These are phyloP conservation scores for Dictyostelium firmibasis DNA, from an alignment of 78 protist species.

Conservation along the genomic window DNA sequence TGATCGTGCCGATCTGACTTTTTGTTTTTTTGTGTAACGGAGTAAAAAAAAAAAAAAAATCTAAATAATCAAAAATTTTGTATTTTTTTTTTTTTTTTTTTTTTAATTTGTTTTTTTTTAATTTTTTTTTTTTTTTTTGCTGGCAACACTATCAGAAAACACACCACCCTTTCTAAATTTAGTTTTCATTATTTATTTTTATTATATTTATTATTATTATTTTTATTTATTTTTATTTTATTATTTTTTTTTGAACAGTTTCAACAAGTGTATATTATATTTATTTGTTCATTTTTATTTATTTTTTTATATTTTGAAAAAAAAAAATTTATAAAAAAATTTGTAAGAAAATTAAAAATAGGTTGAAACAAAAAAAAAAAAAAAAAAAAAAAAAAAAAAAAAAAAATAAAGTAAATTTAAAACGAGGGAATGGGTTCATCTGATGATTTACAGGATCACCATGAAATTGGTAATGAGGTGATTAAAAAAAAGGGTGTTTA, in stretches of 20 bases:
- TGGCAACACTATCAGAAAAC: background rate
- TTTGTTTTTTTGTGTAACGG: background rate
- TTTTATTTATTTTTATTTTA: background rate
- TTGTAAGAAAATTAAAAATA: background rate
- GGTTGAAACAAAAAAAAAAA: no score
- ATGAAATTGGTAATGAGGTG: constrained; percentile 8
- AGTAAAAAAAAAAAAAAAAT: background rate
- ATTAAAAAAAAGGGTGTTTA: constrained; percentile 61
- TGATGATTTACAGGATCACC: background rate
- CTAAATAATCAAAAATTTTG: constrained; percentile 37
- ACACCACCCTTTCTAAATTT: background rate
- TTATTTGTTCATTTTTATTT: background rate
- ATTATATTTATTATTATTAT: background rate
- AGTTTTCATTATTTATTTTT: background rate
- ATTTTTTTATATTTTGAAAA: background rate
- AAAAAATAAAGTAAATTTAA: background rate
- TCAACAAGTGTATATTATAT: background rate
- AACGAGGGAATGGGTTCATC: background rate
- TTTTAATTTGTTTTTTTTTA: constrained; percentile 58
- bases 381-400: background rate
- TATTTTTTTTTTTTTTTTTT: constrained; percentile 73
- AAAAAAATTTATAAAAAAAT: background rate
- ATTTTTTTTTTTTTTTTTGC: background rate
- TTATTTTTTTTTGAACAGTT: background rate
- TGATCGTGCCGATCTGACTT: background rate